Evolutionary conservation across 1,284 basidiomycete species (phyloP).

Genomic region (Apiotrichum gracile): DNA sequence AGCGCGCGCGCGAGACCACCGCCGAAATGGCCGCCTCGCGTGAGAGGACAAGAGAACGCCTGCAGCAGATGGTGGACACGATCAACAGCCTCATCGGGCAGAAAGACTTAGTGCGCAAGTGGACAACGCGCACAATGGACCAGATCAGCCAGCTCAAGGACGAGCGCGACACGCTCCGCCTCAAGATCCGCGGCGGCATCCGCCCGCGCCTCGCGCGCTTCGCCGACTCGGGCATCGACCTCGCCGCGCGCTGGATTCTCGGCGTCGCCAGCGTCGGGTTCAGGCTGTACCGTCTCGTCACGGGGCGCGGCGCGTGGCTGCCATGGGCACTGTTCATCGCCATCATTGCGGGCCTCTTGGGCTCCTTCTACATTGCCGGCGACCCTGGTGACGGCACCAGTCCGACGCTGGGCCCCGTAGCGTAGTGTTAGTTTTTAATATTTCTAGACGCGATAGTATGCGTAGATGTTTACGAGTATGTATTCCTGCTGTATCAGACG

Average conservation of each 20-base stretch:
- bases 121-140: constrained; percentile 21
- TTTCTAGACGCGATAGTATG: too few species aligned
- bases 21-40: constrained; percentile 5
- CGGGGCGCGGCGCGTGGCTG: too few species aligned
- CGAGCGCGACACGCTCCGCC: constrained; percentile 1
- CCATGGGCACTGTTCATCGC: too few species aligned
- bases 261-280: constrained; percentile 1
- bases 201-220: constrained; percentile 6
- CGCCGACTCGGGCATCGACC: constrained; percentile 9
- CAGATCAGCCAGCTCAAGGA: constrained; percentile 4
- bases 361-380: too few species aligned
- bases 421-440: too few species aligned
- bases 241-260: constrained; percentile 5
- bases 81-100: constrained; percentile 24
- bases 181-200: constrained; percentile 14
- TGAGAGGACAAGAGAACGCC: constrained; percentile 1
- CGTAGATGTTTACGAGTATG: too few species aligned
- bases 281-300: constrained; percentile 5
- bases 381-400: too few species aligned
- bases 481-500: too few species aligned
- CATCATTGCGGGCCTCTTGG: too few species aligned
- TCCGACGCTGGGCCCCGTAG: too few species aligned
- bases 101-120: constrained; percentile 24
- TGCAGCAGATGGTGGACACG: constrained; percentile 20
- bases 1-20: constrained; percentile 6